Percentiles rank a stretch among this genome's conserved stretches.
phyloP scores from a whole-genome alignment of 2,329 filamentous ascomycete species.

The Aspergillus arachidicola region DNA sequence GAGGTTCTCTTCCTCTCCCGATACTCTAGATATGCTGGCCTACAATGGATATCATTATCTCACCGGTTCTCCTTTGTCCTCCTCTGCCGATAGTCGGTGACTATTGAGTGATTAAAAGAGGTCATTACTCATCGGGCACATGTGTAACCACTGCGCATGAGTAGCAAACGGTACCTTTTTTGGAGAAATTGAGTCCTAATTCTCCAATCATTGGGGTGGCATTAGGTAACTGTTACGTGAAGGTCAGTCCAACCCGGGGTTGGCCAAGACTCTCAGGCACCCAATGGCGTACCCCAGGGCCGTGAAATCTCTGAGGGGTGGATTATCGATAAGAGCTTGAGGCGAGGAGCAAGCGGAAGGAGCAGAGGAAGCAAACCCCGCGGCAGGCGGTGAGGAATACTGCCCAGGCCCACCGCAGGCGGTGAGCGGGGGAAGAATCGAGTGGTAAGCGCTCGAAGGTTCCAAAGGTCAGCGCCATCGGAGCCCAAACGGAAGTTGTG shows the following conservation, averaged over 20 bases:
- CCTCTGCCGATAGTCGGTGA: not conserved
- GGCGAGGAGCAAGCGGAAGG: not conserved
- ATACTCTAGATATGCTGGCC: not conserved
- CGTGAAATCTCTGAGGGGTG: slow-evolving; percentile 7
- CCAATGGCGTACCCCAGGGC: not conserved
- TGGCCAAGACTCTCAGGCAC: slow-evolving; percentile 3
- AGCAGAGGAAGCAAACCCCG: slow-evolving; percentile 12
- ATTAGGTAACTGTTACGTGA: slow-evolving; percentile 5
- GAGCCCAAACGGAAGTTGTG: slow-evolving; percentile 11
- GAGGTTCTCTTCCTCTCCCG: not conserved
- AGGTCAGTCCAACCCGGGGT: not conserved
- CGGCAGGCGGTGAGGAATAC: slow-evolving; percentile 23
- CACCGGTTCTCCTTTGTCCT: not conserved
- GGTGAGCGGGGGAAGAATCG: slow-evolving; percentile 27
- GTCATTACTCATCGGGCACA: not conserved
- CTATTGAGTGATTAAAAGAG: not conserved
- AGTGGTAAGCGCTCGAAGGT: slow-evolving; percentile 44
- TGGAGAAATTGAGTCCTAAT: not conserved
- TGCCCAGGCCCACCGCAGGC: slow-evolving; percentile 24
- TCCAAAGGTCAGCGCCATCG: slow-evolving; percentile 31
- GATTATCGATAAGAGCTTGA: slow-evolving; percentile 22
- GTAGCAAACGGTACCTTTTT: not conserved
- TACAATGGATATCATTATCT: not conserved
- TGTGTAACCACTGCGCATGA: not conserved
- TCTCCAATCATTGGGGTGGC: not conserved